Conservation (phyloP, 768 basidiomycete species). For the Boletus rubroflammeus region DNA sequence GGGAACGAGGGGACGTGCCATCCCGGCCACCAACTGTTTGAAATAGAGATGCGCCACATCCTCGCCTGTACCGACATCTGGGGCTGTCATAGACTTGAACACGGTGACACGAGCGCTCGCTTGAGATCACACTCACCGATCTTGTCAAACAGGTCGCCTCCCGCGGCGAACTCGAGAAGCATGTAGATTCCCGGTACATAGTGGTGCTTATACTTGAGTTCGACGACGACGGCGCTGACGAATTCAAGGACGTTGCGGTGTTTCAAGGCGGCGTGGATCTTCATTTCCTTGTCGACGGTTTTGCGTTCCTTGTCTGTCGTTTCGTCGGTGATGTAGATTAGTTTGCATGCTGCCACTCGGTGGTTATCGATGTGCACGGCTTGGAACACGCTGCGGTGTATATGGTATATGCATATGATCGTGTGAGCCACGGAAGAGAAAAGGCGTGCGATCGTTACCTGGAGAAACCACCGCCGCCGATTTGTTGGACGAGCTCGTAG, state of each 20-base stretch:
- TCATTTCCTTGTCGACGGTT: conserved; percentile 86
- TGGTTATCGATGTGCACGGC: conserved; percentile 68
- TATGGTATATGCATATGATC: no score
- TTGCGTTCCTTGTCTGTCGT: conserved; percentile 73
- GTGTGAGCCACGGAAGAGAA: background rate
- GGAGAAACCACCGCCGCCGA: conserved; percentile 88
- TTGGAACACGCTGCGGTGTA: conserved; percentile 64
- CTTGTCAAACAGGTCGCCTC: conserved; percentile 97
- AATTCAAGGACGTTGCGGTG: conserved; percentile 83
- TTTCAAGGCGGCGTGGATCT: conserved; percentile 77
- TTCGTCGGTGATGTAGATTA: conserved; percentile 60
- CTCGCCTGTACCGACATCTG: conserved; percentile 83
- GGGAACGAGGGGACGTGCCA: conserved; percentile 47
- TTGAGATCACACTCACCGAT: conserved; percentile 61
- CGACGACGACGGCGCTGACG: conserved; percentile 71
- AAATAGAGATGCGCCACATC: conserved; percentile 92
- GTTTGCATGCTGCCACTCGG: conserved; percentile 83
- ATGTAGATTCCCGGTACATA: conserved; percentile 88
- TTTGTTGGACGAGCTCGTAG: conserved; percentile 65
- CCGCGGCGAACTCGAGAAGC: conserved; percentile 86
- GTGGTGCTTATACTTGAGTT: conserved; percentile 48
- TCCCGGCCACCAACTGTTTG: conserved; percentile 75
- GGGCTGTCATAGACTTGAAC: conserved; percentile 48
- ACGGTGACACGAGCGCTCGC: background rate
- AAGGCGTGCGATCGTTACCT: conserved; percentile 41